Base-by-base conservation (phyloP, 495 filamentous ascomycete species). In the Saxispiralis lemnorum region DNA sequence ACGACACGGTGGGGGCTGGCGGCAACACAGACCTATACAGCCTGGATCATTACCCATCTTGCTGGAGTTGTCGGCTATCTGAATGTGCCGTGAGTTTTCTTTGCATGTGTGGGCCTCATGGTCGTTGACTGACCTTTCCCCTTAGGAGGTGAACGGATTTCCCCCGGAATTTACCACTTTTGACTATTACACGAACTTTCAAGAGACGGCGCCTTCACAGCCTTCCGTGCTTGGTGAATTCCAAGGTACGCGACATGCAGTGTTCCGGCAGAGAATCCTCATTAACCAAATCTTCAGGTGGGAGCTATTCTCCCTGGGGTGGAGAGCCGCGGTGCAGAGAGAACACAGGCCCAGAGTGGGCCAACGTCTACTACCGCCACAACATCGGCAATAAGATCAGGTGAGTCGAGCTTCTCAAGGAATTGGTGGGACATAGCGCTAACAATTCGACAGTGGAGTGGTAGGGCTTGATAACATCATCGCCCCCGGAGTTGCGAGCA, bases 241-340 rank as follows among this genome's bases (percentile, higher is more conserved):
- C 54, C 73, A 78, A 51, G 73, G 73, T 17, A 9, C 24, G 24
- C 24, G 9, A 5, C 24, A 9, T 9, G 5, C 24, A 28, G 9
- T 4, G 24, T 28, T 9, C 9, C 24, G 24, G 5, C 5, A 28
- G 4, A 5, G 4, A 9, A 9, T 28, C 24, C 24, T 28, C 9
- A 5, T 28, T 28, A 9, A 28, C 24, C 5, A 28, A 28, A 28
- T 28, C 9, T 28, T 4, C 24, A 28, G 24, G 24, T 9, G 73
- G 73, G n/a, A 66, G 63, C 7, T 77, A 72, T 47, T 74, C 74
- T 52, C 72, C 72, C 11, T 78, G 73, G 73, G 69, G 63, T 44
- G 67, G 73, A 0, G 59, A 69, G 45, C 73, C 70, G 16, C 64
- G 64, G 10, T 68, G 65, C 44, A 56, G 56, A 6, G 51, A 47